Evolutionary conservation across 805 yeast genomes (phyloP), one percentile per base, ranked within the genome.

Genomic region (Cyberlindnera euphorbiiphila): DNA sequence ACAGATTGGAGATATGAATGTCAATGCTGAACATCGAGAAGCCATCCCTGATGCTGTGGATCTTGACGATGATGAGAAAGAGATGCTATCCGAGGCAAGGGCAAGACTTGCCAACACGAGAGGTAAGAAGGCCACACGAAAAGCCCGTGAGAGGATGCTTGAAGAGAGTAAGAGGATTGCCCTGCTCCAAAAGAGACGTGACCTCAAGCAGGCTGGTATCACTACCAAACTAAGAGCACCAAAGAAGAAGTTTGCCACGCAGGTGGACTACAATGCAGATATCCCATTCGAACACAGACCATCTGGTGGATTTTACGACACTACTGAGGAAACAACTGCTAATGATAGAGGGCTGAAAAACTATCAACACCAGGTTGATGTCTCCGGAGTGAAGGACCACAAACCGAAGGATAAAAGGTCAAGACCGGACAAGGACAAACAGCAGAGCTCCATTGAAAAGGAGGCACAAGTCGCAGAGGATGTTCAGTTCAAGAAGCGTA

Each of bases 81-180:
- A 91, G 57, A 87, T 89, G 96, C 60, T 89, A 7, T 77, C 86
- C n/a, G 98, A 93, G 56, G 98, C 98, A 1, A 73, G 82, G 32
- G 95, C 96, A 2, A 73, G 98, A 49, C 65, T 91, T 46, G 85
- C 95, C 10, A 89, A 87, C 51, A 88, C 97, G 0, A 87, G 84
- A 57, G 98, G 98, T 42, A 88, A 89, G 49, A 91, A 91, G 60
- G 96, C 97, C 0, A 85, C 89, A 41, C 64, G 98, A 41, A 87
- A 89, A 55, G 85, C 81, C 2, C 68, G 97, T 40, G 98, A 91
- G 56, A 66, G 93, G 34, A 71, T 85, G 73, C 63, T 87, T 30
- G 85, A 80, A 34, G 95, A 88, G 53, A 83, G 86, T 41, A 72
- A 78, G 49, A 63, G 94, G 22, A 68, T 87, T 16, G 85, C 96